Conservation (phyloP, 108 stramenopile species). For the Cyclotella kingstonii region DNA sequence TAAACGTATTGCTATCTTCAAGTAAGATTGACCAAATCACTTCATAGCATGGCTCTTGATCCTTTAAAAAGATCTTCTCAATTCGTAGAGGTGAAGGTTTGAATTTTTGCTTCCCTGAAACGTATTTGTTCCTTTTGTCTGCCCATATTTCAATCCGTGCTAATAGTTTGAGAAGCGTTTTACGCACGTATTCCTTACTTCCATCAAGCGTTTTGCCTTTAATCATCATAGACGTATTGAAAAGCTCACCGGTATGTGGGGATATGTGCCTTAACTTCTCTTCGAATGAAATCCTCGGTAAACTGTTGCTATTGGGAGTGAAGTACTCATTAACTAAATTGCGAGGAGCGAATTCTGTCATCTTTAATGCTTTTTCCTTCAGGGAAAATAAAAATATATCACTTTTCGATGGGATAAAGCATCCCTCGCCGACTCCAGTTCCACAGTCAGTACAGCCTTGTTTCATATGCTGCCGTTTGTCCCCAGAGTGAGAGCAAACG, state of each 20-base stretch:
- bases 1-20: slow-evolving; percentile 29
- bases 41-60: slow-evolving; percentile 50
- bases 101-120: slow-evolving; percentile 21
- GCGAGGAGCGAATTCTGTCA: slow-evolving; percentile 51
- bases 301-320: slow-evolving; percentile 62
- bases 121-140: slow-evolving; percentile 35
- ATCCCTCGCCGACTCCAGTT: slow-evolving; percentile 72
- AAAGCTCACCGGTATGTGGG: slow-evolving; percentile 40
- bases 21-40: slow-evolving; percentile 59
- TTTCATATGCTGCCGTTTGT: slow-evolving; percentile 58
- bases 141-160: slow-evolving; percentile 54
- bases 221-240: slow-evolving; percentile 48
- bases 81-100: slow-evolving; percentile 54
- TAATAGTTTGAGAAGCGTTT: slow-evolving; percentile 51
- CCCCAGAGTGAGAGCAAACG: slow-evolving; percentile 64
- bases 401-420: slow-evolving; percentile 47
- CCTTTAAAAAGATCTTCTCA: slow-evolving; percentile 35
- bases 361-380: slow-evolving; percentile 57
- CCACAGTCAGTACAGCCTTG: slow-evolving; percentile 76
- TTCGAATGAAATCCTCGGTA: slow-evolving; percentile 41
- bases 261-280: slow-evolving; percentile 6
- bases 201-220: slow-evolving; percentile 50
- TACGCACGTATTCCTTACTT: slow-evolving; percentile 54
- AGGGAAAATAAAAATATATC: slow-evolving; percentile 55
- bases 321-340: slow-evolving; percentile 51